phyloP scores from a whole-genome alignment of 495 filamentous ascomycete genomes.

The Haplographium delicatum region DNA sequence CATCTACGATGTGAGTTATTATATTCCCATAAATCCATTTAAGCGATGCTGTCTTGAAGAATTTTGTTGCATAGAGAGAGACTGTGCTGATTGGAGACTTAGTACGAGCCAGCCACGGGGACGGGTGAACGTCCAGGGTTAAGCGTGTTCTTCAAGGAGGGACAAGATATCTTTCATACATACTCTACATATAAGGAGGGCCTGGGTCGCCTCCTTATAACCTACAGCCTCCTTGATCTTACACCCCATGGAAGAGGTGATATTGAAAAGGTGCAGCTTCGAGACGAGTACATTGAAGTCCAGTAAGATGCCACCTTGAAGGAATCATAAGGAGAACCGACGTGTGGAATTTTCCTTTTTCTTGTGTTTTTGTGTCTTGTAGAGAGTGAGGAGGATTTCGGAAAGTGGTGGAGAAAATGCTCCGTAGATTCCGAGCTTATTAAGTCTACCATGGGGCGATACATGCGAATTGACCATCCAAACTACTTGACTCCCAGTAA shows the following conservation, averaged over 20 bases:
- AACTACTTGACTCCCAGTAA: too few relatives aligned
- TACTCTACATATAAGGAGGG: constrained; percentile 37
- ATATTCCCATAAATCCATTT: too few relatives aligned
- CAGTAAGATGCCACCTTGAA: too few relatives aligned
- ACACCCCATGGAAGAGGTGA: constrained; percentile 31
- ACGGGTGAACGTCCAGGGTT: constrained; percentile 34
- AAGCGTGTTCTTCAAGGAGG: constrained; percentile 35
- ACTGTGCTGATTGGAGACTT: background rate
- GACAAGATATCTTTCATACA: constrained; percentile 34
- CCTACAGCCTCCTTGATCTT: constrained; percentile 27
- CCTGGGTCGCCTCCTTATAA: constrained; percentile 28
- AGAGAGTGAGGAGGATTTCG: too few relatives aligned
- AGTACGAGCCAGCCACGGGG: background rate
- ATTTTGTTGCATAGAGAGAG: background rate
- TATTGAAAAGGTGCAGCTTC: constrained; percentile 10
- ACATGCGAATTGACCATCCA: too few relatives aligned
- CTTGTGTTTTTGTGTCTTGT: too few relatives aligned
- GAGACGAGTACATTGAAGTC: constrained; percentile 22
- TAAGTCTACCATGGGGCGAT: too few relatives aligned
- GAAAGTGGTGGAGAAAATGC: too few relatives aligned
- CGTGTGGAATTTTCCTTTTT: too few relatives aligned
- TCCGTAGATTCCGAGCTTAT: too few relatives aligned
- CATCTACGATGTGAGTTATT: constrained; percentile 30
- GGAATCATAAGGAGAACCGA: too few relatives aligned
- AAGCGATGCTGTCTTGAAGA: background rate